A percentile compares a stretch with the other conserved stretches of the same genome.
Evolutionary conservation across 495 filamentous ascomycete species (phyloP).

Genomic region (Penicillium cosmopolitanum): DNA sequence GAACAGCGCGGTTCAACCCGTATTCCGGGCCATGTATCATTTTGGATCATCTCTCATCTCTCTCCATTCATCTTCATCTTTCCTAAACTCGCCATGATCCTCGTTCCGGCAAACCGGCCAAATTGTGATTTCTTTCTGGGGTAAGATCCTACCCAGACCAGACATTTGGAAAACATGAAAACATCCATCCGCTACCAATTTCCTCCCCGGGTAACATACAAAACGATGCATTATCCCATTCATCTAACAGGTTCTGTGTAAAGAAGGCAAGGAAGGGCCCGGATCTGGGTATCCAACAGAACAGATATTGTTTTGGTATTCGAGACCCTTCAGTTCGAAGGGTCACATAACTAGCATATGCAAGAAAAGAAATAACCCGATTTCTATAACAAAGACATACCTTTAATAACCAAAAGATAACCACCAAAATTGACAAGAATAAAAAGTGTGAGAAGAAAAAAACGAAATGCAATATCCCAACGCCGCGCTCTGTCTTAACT

Average conservation of each 20-base stretch:
- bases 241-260: too few species aligned
- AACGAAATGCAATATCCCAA: not conserved
- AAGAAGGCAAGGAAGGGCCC: too few species aligned
- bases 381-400: too few species aligned
- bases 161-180: not conserved
- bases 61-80: not conserved
- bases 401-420: too few species aligned
- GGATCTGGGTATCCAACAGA: not conserved
- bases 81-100: not conserved
- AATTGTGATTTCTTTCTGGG: not conserved
- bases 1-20: slow-evolving; percentile 9
- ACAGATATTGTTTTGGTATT: not conserved
- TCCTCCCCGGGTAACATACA: too few species aligned
- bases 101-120: not conserved
- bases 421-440: not conserved
- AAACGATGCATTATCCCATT: too few species aligned
- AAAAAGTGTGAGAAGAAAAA: not conserved
- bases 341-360: not conserved
- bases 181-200: too few species aligned
- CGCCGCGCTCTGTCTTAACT: not conserved
- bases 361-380: not conserved
- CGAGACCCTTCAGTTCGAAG: not conserved
- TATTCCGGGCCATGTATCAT: not conserved
- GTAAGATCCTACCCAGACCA: not conserved
- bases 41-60: not conserved